A percentile compares a stretch with the other conserved stretches of the same genome.
phyloP scores from a whole-genome alignment of 805 yeast species.

The Candida maltosa region DNA sequence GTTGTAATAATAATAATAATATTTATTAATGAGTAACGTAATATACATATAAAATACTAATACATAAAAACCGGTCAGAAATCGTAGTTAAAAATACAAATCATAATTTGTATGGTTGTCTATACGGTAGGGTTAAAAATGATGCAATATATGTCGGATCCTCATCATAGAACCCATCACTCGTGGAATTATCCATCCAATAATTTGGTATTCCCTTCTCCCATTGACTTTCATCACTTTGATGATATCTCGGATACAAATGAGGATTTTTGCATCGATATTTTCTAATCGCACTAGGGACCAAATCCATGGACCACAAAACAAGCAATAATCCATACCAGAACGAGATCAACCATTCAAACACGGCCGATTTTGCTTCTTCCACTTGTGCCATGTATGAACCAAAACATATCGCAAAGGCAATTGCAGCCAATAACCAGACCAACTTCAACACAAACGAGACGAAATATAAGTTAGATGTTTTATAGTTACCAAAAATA shows the following conservation, averaged over 20 bases:
- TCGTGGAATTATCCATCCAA: too few species aligned
- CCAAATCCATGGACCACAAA: slow-evolving; percentile 65
- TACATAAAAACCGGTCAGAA: too few species aligned
- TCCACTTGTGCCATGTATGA: slow-evolving; percentile 34
- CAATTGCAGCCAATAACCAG: slow-evolving; percentile 68
- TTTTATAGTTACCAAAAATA: slow-evolving; percentile 31
- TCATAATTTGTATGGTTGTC: too few species aligned
- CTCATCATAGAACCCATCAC: too few species aligned
- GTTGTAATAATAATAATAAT: too few species aligned
- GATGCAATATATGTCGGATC: too few species aligned
- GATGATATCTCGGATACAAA: not conserved
- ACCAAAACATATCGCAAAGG: slow-evolving; percentile 67
- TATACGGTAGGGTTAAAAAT: too few species aligned
- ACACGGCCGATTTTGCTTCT: slow-evolving; percentile 51
- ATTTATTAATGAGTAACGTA: too few species aligned
- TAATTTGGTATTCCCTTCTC: too few species aligned
- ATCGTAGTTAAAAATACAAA: too few species aligned
- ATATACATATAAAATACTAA: too few species aligned
- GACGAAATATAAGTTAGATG: slow-evolving; percentile 40
- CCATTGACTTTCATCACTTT: too few species aligned
- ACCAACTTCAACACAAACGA: slow-evolving; percentile 51
- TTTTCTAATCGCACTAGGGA: slow-evolving; percentile 51
- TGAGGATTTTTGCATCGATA: slow-evolving; percentile 11
- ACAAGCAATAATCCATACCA: slow-evolving; percentile 72
- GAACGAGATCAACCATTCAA: slow-evolving; percentile 85